phyloP scores from a whole-genome alignment of 805 yeast species.

The Cyberlindnera mrakii region DNA sequence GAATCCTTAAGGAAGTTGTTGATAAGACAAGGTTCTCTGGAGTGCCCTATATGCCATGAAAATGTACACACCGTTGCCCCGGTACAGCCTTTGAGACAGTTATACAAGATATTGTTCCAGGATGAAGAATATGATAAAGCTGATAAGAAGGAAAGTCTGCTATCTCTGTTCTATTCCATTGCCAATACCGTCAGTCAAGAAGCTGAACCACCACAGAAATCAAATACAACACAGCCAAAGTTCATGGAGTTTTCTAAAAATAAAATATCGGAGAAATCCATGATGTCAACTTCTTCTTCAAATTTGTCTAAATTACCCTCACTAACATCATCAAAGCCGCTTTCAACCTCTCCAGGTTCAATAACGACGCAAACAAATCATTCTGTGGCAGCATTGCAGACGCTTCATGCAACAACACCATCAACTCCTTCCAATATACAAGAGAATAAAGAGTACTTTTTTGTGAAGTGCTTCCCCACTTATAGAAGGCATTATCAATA shows the following conservation, averaged over 20 bases:
- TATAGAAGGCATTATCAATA: conserved; percentile 58
- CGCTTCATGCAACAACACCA: conserved; percentile 11
- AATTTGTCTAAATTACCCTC: conserved; percentile 1
- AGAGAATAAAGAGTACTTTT: conserved; percentile 54
- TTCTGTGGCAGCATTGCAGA: neutral
- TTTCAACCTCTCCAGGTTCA: conserved; percentile 6
- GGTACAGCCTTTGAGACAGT: conserved; percentile 12
- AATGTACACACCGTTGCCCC: conserved; percentile 5
- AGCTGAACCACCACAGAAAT: neutral
- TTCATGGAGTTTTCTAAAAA: too few species aligned
- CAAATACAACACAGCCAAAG: neutral
- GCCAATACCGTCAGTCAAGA: conserved; percentile 19
- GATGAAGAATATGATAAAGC: neutral
- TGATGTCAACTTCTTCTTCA: neutral
- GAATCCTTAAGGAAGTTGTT: conserved; percentile 24
- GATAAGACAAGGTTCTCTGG: conserved; percentile 6
- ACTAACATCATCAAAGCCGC: conserved; percentile 7
- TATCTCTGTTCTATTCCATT: conserved; percentile 29
- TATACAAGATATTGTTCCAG: conserved; percentile 8
- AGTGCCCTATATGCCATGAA: conserved; percentile 17
- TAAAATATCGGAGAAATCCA: too few species aligned
- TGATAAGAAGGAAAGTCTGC: conserved; percentile 23
- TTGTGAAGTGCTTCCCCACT: conserved; percentile 77
- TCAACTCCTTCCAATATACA: conserved; percentile 5
- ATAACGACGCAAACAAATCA: conserved; percentile 1